phyloP scores from a whole-genome alignment of 495 filamentous ascomycete species.

The Hypomontagnella submonticulosa region DNA sequence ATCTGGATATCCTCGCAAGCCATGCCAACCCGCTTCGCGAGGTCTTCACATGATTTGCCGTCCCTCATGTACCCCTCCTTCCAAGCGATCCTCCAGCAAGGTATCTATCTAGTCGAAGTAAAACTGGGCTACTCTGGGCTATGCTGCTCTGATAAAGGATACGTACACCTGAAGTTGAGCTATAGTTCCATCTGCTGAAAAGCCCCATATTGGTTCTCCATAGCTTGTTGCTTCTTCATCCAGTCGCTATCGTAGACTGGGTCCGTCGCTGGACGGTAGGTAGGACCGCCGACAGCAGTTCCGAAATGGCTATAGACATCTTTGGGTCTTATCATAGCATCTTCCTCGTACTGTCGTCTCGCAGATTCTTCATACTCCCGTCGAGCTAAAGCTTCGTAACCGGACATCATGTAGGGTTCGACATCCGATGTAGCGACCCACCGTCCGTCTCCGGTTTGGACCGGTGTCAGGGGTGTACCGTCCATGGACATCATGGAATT shows the following conservation, averaged over 20 bases:
- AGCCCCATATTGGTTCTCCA: constrained; percentile 70
- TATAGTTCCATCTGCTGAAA: constrained; percentile 58
- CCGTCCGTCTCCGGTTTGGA: constrained; percentile 61
- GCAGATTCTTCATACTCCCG: constrained; percentile 61
- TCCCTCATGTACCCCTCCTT: constrained; percentile 4
- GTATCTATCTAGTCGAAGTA: constrained; percentile 28
- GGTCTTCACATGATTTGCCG: neutral
- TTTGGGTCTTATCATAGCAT: constrained; percentile 49
- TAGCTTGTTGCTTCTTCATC: constrained; percentile 59
- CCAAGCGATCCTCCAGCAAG: neutral
- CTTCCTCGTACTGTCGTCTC: constrained; percentile 49
- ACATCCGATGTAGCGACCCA: constrained; percentile 57
- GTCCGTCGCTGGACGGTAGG: constrained; percentile 67
- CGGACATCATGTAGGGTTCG: constrained; percentile 78
- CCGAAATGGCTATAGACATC: constrained; percentile 54
- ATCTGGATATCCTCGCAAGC: constrained; percentile 15
- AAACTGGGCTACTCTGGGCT: constrained; percentile 26
- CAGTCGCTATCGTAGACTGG: constrained; percentile 69
- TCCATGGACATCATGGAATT: constrained; percentile 57
- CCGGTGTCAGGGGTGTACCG: constrained; percentile 62
- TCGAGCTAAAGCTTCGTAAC: constrained; percentile 68
- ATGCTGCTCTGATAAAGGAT: constrained; percentile 26
- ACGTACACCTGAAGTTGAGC: constrained; percentile 34
- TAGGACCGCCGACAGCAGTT: constrained; percentile 52
- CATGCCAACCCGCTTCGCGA: neutral